A percentile compares a stretch with the other conserved stretches of the same genome.
Evolutionary conservation across 1,139 yeast species (phyloP).

Genomic region (Saccharomyces hybrid): DNA sequence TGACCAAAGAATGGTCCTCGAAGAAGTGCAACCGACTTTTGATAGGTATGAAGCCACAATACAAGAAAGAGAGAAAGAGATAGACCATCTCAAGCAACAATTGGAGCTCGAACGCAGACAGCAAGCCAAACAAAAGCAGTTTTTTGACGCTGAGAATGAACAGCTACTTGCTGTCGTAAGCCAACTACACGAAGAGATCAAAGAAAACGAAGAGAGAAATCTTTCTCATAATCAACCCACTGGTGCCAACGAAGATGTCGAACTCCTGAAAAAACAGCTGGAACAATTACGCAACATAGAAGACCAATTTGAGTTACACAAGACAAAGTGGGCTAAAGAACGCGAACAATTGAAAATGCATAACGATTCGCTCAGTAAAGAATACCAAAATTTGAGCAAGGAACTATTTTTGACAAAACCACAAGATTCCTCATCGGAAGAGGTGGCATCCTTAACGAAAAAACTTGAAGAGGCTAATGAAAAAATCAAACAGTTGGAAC

Average conservation of each 20-base stretch:
- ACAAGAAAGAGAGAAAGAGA: constrained; percentile 18
- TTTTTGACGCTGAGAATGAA: constrained; percentile 29
- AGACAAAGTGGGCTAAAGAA: constrained; percentile 26
- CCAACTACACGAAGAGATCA: constrained; percentile 28
- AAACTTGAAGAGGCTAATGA: constrained; percentile 10
- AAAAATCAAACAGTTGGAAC: constrained; percentile 9
- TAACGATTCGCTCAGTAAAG: constrained; percentile 25
- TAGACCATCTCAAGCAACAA: constrained; percentile 18
- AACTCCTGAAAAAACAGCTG: constrained; percentile 12
- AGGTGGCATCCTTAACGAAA: constrained; percentile 5
- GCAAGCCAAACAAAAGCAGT: constrained; percentile 22
- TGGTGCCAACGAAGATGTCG: constrained; percentile 3
- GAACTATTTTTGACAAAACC: constrained; percentile 7
- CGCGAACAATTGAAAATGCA: constrained; percentile 25
- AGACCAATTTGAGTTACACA: constrained; percentile 13
- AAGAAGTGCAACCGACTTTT: constrained; percentile 30
- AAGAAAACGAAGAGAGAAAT: constrained; percentile 21
- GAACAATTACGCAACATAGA: constrained; percentile 8
- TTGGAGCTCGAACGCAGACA: constrained; percentile 17
- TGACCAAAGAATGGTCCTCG: constrained; percentile 29
- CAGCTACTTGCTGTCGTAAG: constrained; percentile 29
- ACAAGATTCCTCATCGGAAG: not conserved
- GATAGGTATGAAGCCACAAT: constrained; percentile 26
- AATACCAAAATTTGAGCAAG: constrained; percentile 18
- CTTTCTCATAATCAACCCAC: constrained; percentile 5